These are phyloP conservation scores for Trametes cingulata DNA, from an alignment of 768 basidiomycete genomes.

Conservation along the genomic window DNA sequence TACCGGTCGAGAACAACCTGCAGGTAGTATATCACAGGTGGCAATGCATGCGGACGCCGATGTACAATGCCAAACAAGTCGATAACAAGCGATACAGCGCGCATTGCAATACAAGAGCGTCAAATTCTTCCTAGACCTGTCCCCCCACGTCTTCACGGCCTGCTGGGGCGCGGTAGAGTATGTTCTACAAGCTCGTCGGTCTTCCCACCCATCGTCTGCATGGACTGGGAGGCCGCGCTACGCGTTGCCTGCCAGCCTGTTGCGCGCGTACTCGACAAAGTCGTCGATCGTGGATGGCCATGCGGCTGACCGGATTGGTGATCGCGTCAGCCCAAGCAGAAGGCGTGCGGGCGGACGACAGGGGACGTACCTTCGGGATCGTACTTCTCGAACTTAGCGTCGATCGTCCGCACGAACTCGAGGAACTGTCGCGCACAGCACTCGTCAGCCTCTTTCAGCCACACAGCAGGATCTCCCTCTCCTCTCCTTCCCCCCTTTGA, in stretches of 20 bases:
- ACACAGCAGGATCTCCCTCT: neutral
- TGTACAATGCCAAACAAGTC: neutral
- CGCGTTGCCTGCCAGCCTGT: neutral
- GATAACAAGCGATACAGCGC: conserved; percentile 1
- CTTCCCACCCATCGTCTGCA: neutral
- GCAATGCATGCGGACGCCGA: neutral
- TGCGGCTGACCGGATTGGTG: conserved; percentile 49
- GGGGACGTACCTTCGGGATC: conserved; percentile 66
- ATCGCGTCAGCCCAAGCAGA: conserved; percentile 6
- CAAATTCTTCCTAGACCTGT: too few relatives aligned
- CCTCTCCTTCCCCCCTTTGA: neutral
- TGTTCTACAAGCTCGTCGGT: neutral
- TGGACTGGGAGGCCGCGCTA: neutral
- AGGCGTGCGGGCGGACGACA: neutral
- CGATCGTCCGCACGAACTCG: conserved; percentile 76
- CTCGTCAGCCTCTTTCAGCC: neutral
- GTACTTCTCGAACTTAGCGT: conserved; percentile 69
- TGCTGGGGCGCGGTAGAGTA: too few relatives aligned
- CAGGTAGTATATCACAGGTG: too few relatives aligned
- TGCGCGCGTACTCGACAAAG: conserved; percentile 68
- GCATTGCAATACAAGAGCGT: neutral
- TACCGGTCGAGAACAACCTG: too few relatives aligned
- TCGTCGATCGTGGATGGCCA: conserved; percentile 90
- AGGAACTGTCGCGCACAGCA: conserved; percentile 52
- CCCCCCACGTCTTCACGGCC: neutral